Evolutionary conservation across 2,329 filamentous ascomycete species (phyloP).

Genomic region (Chalara sp.): DNA sequence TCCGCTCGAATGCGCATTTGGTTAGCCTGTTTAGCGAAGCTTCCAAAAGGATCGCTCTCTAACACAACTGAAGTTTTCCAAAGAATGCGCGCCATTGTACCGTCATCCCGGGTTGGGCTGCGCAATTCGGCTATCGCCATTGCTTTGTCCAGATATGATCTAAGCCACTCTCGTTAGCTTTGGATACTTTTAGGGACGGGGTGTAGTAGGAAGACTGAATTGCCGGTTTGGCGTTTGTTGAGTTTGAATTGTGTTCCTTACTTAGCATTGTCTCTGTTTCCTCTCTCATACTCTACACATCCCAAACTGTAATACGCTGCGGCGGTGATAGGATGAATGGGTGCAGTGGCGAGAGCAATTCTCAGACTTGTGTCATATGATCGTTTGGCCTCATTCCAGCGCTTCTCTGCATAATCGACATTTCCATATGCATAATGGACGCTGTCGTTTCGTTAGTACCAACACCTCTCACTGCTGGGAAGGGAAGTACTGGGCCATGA

Average conservation of each 20-base stretch:
- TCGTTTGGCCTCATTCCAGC: constrained; percentile 5
- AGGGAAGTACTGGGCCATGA: constrained; percentile 11
- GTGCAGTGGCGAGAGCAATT: constrained; percentile 8
- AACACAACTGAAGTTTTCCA: constrained; percentile 16
- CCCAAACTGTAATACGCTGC: constrained; percentile 14
- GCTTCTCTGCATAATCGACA: constrained; percentile 10
- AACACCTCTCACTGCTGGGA: neutral
- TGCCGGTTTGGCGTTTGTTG: no score
- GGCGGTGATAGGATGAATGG: constrained; percentile 14
- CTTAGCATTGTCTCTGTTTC: constrained; percentile 6
- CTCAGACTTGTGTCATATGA: constrained; percentile 8
- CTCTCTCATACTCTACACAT: constrained; percentile 9
- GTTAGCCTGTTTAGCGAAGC: constrained; percentile 8
- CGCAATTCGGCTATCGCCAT: constrained; percentile 14
- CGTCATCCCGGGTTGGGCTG: constrained; percentile 15
- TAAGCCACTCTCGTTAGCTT: no score
- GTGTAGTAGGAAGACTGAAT: no score
- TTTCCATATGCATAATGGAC: constrained; percentile 17
- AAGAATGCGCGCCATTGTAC: constrained; percentile 15
- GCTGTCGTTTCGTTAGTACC: neutral
- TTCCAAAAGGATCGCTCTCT: constrained; percentile 13
- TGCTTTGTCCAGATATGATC: constrained; percentile 14
- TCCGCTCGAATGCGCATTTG: constrained; percentile 12
- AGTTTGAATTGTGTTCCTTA: neutral
- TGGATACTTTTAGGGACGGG: no score